These are phyloP conservation scores for Chlorella sp. DNA, from an alignment of 139 green algal species.

Conservation along the genomic window DNA sequence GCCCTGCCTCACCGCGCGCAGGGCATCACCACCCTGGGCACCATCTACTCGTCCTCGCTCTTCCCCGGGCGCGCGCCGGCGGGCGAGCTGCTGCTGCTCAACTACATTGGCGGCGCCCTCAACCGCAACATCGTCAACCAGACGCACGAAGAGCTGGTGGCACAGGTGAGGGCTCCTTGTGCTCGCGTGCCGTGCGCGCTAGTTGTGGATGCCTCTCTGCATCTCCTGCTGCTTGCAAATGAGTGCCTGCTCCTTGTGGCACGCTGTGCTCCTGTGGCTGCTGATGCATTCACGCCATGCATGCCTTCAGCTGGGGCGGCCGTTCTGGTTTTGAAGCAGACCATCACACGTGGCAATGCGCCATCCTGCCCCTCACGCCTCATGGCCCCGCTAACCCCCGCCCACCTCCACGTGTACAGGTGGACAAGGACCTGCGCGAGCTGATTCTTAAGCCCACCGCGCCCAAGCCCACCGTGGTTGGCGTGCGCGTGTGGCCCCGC, in stretches of 20 bases:
- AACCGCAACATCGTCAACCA: constrained; percentile 83
- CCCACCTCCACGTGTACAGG: no score
- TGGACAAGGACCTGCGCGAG: constrained; percentile 90
- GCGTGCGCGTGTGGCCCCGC: constrained; percentile 85
- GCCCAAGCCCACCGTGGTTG: constrained; percentile 64
- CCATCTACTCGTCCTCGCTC: constrained; percentile 94
- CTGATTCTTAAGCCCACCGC: constrained; percentile 91
- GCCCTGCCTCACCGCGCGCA: constrained; percentile 38
- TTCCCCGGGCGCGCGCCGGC: constrained; percentile 76
- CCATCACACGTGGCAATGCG: no score
- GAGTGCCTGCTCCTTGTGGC: no score
- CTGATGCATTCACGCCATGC: no score
- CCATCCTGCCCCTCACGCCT: no score
- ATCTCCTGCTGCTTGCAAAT: no score
- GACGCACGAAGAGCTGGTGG: constrained; percentile 34
- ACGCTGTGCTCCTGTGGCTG: no score
- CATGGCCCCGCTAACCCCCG: no score
- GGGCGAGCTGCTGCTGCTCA: constrained; percentile 78
- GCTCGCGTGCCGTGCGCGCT: no score
- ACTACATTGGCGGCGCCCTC: constrained; percentile 93
- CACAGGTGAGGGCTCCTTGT: constrained; percentile 18
- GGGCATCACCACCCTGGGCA: constrained; percentile 92
- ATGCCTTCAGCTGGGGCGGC: no score
- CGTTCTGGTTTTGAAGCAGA: no score
- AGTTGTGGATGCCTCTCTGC: no score